Conservation (phyloP, 441 rosid species). For the Adansonia gregorii region DNA sequence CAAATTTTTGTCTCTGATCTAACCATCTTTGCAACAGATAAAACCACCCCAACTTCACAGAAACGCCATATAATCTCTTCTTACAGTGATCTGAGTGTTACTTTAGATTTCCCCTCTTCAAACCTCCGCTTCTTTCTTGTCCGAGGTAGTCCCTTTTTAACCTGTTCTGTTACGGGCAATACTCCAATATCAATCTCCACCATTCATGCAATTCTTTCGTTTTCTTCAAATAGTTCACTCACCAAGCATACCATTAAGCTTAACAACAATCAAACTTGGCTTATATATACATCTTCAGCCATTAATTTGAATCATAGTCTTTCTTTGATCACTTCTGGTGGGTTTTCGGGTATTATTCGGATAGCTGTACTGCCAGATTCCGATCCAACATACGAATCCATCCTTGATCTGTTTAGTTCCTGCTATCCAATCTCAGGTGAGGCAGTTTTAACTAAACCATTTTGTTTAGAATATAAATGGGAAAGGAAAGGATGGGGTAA, state of each 20-base stretch:
- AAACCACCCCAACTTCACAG: constrained; percentile 32
- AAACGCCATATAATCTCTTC: constrained; percentile 66
- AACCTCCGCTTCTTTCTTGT: constrained; percentile 77
- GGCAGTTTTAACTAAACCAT: constrained; percentile 68
- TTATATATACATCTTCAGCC: constrained; percentile 73
- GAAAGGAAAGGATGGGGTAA: constrained; percentile 88
- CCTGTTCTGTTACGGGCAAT: constrained; percentile 53
- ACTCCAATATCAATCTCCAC: constrained; percentile 67
- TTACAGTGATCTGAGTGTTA: constrained; percentile 73
- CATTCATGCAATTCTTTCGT: constrained; percentile 71
- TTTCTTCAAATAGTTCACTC: constrained; percentile 44
- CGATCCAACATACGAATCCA: constrained; percentile 46
- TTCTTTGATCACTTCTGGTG: constrained; percentile 50
- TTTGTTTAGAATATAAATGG: constrained; percentile 78
- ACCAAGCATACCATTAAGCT: constrained; percentile 70
- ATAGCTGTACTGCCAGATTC: constrained; percentile 58
- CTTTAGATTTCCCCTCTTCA: constrained; percentile 71
- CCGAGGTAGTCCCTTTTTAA: constrained; percentile 88
- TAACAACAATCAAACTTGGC: constrained; percentile 87
- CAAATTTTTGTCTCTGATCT: constrained; percentile 70
- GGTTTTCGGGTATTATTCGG: constrained; percentile 71
- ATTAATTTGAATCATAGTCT: constrained; percentile 47
- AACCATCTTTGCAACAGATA: constrained; percentile 58
- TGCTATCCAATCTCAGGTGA: constrained; percentile 83
- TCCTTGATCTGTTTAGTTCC: constrained; percentile 79